These are phyloP conservation scores for Starmera pachycereana DNA, from an alignment of 805 yeast species.

Conservation along the genomic window DNA sequence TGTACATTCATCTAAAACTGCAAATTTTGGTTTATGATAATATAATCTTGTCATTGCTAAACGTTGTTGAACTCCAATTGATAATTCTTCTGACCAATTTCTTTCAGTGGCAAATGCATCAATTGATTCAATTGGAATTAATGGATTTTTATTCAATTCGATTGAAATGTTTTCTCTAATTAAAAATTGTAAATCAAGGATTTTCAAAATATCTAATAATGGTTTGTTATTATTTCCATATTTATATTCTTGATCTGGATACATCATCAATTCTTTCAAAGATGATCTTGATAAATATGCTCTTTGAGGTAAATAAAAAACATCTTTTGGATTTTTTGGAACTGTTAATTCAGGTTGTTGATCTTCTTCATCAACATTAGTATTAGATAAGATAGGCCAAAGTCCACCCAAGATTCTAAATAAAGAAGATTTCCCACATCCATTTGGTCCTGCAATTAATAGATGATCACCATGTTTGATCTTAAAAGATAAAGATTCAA, in stretches of 20 bases:
- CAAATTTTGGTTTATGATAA: conserved; percentile 86
- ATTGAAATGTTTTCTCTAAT: conserved; percentile 33
- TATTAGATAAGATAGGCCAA: conserved; percentile 67
- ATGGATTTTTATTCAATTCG: conserved; percentile 19
- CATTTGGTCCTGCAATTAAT: conserved; percentile 90
- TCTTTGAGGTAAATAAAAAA: conserved; percentile 87
- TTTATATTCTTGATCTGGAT: conserved; percentile 67
- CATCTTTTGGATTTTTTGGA: conserved; percentile 47
- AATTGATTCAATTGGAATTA: conserved; percentile 22
- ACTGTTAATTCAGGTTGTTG: conserved; percentile 33
- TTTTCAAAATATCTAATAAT: conserved; percentile 40
- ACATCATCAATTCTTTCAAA: conserved; percentile 79
- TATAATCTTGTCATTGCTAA: conserved; percentile 88
- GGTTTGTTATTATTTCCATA: conserved; percentile 29
- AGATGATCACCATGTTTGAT: conserved; percentile 77
- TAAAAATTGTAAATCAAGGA: conserved; percentile 52
- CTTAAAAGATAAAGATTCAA: conserved; percentile 55
- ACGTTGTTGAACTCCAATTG: conserved; percentile 88
- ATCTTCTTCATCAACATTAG: too few species aligned
- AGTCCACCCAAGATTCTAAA: conserved; percentile 87
- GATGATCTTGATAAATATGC: conserved; percentile 65
- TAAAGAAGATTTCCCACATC: conserved; percentile 89
- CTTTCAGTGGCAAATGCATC: conserved; percentile 53
- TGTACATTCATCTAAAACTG: conserved; percentile 92
- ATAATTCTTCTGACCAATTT: conserved; percentile 83